phyloP scores from a whole-genome alignment of 108 stramenopile species.

The Pseudonitzschia multiseries region DNA sequence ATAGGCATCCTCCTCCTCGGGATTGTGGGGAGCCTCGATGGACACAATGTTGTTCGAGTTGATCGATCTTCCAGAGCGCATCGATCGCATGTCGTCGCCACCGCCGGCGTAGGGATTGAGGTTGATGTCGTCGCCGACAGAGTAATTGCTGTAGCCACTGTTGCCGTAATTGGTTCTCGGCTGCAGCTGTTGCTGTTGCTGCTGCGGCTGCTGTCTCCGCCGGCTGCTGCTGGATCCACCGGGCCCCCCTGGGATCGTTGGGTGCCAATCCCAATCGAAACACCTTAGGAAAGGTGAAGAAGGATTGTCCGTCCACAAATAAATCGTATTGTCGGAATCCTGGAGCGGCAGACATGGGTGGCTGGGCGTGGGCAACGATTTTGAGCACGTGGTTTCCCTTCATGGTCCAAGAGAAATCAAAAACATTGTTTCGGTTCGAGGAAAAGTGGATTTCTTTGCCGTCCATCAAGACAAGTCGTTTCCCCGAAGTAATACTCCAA shows the following conservation, averaged over 20 bases:
- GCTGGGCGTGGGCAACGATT: constrained; percentile 80
- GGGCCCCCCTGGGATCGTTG: constrained; percentile 35
- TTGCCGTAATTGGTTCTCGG: too few species aligned
- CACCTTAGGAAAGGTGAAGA: constrained; percentile 87
- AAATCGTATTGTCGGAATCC: constrained; percentile 92
- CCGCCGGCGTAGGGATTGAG: constrained; percentile 14
- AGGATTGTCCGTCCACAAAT: constrained; percentile 85
- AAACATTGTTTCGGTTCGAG: constrained; percentile 55
- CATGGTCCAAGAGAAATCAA: constrained; percentile 89
- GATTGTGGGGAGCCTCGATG: constrained; percentile 83
- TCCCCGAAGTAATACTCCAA: constrained; percentile 86
- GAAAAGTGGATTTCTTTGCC: constrained; percentile 83
- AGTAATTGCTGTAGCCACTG: constrained; percentile 5
- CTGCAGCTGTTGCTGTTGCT: constrained; percentile 6
- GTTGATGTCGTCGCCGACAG: not conserved
- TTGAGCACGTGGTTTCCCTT: constrained; percentile 87
- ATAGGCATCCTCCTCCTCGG: constrained; percentile 86
- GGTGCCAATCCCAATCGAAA: constrained; percentile 73
- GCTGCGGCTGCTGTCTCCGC: constrained; percentile 8
- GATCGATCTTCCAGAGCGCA: not conserved
- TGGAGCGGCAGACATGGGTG: constrained; percentile 73
- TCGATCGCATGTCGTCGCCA: constrained; percentile 8
- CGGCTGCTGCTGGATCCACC: constrained; percentile 4
- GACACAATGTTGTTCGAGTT: constrained; percentile 44
- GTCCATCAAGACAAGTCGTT: constrained; percentile 73